Evolutionary conservation across 2,329 filamentous ascomycete species (phyloP), one percentile per base, ranked within the genome.

Genomic region (Triangularia setosa): DNA sequence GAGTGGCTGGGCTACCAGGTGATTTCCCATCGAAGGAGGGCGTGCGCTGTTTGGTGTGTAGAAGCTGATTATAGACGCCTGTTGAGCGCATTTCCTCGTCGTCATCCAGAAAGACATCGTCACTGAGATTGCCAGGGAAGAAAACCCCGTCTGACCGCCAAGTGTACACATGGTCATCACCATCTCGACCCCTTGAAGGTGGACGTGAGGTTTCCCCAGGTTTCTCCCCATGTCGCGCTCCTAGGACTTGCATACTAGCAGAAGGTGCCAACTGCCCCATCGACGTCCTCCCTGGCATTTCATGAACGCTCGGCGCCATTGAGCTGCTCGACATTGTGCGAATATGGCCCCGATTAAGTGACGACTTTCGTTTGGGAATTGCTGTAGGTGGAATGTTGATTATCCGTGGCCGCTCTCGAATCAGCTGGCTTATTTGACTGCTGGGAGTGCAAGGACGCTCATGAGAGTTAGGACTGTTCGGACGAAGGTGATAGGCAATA

Each of bases 351-450:
- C 24, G 27, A 4, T 61, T 65, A 11, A 65, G 57, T 14, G 69
- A 69, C 14, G 62, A 64, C n/a, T 28, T 62, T 16, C 63, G 60
- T 27, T 60, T 67, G 5, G 65, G 65, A 12, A 64, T 58, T 1
- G 59, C 27, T 16, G 67, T 25, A 3, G 69, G 68, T 3, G 66
- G 69, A 18, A 72, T 70, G 52, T 70, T 61, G 44, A 72, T 52
- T 3, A 71, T 62, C 2, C 69, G 68, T 11, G 70, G 66, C 30
- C 63, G 65, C 64, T 65, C 14, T 68, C 68, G 24, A 48, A 60
- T 61, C 1, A 21, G 58, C 8, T 48, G 40, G 11, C 40, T 48
- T 5, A 33, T 16, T 11, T 61, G 69, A 11, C 35, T 60, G 3
- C 62, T 58, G 8, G 69, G 64, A 11, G 67, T 67, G 21, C 60